Evolutionary conservation across 345 rosid genomes (phyloP), one percentile per base, ranked within the genome.

Genomic region (Conringia planisiliqua): DNA sequence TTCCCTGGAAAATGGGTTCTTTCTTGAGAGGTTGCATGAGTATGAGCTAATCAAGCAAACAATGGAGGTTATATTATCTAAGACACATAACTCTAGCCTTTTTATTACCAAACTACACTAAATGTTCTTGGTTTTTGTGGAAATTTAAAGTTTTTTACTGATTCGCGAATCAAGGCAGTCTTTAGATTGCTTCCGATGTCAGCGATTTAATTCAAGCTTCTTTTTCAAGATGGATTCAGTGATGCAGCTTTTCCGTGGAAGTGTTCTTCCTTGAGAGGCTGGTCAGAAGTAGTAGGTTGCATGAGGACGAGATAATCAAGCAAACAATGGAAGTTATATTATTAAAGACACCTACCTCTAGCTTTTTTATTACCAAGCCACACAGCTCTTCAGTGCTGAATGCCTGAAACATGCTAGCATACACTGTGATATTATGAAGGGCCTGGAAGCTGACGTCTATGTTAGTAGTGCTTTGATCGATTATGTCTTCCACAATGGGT

Each of bases 1-100:
- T 88, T 93, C 68, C 80, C 83, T 70, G 82, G 78, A 69, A 81
- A 81, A 59, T 89, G 96, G 94, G 66, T 75, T 79, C 72, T 76
- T 65, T 76, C 77, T 71, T 83, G 35, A 78, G 65, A 70, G 60
- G 43, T 14, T 51, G 43, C 40, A 24, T 32, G 68, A 70, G 24
- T 62, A 27, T 54, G 58, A 59, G 51, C 22, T 36, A 65, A 56
- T 35, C 59, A 66, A 44, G 43, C 17, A 66, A 57, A 27, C 6
- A 46, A 47, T 36, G 59, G 42, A 44, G 38, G 42, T 57, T 56
- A 12, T 44, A 73, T 74, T 29, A 54, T 22, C 44, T 7, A 44
- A 8, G 66, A 55, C 5, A 32, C 54, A n/a, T 73, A 20, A 24
- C 62, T 62, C 16, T 62, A 26, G 60, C 61, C 18, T 33, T 20